Evolutionary conservation across 805 yeast species (phyloP).

Genomic region (Maudiozyma turicensis): DNA sequence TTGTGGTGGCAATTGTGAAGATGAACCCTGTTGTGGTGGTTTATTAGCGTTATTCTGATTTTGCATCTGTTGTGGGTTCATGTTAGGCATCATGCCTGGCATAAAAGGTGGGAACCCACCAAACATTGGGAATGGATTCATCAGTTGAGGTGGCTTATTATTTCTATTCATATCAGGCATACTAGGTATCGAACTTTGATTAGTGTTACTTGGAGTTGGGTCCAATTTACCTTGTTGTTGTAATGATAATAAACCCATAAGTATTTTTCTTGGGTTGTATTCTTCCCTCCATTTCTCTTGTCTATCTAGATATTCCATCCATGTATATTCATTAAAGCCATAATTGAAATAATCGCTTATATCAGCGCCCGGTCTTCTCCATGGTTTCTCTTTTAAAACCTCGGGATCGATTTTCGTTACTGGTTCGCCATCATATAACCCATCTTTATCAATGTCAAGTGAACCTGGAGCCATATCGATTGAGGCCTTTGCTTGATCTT

Average conservation of each 20-base stretch:
- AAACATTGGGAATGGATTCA: constrained; percentile 28
- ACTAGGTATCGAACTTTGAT: background rate
- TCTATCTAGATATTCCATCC: constrained; percentile 86
- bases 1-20: background rate
- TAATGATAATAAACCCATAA: constrained; percentile 39
- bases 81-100: constrained; percentile 31
- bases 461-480: constrained; percentile 1
- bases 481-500: background rate
- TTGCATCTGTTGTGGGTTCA: constrained; percentile 22
- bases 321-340: constrained; percentile 92
- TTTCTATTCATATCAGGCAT: background rate
- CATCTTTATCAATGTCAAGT: constrained; percentile 28
- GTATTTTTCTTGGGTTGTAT: constrained; percentile 71
- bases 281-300: constrained; percentile 76
- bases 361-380: constrained; percentile 98
- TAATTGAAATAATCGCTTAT: constrained; percentile 89
- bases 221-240: constrained; percentile 31
- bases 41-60: constrained; percentile 1
- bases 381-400: constrained; percentile 85
- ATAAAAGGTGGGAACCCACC: constrained; percentile 30
- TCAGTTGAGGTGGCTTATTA: constrained; percentile 1
- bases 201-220: constrained; percentile 32
- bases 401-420: constrained; percentile 73
- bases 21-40: background rate
- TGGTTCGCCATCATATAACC: constrained; percentile 62